Conservation (phyloP, 2,329 filamentous ascomycete species). For the Pyrenochaeta sp. region DNA sequence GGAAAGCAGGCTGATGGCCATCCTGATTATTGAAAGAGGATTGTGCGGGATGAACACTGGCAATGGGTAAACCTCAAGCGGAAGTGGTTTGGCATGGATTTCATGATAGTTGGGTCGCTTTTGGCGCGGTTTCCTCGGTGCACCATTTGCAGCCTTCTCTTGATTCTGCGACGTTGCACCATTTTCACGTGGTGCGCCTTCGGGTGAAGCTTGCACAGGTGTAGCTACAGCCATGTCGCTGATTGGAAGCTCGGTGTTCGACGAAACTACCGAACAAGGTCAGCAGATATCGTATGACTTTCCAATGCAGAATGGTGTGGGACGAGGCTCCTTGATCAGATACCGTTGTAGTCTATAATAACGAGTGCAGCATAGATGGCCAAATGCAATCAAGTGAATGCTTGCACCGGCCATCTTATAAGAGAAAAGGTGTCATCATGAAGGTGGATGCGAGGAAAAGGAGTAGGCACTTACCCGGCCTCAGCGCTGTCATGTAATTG, state of each 20-base stretch:
- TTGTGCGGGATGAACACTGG: conserved; percentile 92
- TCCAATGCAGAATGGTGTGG: not conserved
- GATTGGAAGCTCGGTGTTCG: conserved; percentile 9
- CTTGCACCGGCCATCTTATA: conserved; percentile 32
- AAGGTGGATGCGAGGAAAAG: conserved; percentile 1
- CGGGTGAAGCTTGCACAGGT: conserved; percentile 13
- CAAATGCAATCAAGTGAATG: conserved; percentile 45
- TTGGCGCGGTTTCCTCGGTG: conserved; percentile 37
- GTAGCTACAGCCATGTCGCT: conserved; percentile 25
- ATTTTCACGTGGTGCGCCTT: conserved; percentile 13
- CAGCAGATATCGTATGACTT: conserved; percentile 1
- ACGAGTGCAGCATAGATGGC: conserved; percentile 43
- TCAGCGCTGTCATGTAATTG: conserved; percentile 18
- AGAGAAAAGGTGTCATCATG: conserved; percentile 41
- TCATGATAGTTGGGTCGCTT: conserved; percentile 68
- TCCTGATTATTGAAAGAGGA: conserved; percentile 83
- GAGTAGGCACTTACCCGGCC: conserved; percentile 16
- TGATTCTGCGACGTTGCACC: conserved; percentile 12
- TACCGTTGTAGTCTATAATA: conserved; percentile 52
- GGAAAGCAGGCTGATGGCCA: conserved; percentile 78
- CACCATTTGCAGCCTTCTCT: conserved; percentile 26
- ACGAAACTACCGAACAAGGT: conserved; percentile 19
- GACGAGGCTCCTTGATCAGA: conserved; percentile 34
- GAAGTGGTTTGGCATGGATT: conserved; percentile 83
- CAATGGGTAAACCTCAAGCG: conserved; percentile 82